Base-by-base conservation (phyloP, 164 flowering plant genomes). In the Umbellularia californica region DNA sequence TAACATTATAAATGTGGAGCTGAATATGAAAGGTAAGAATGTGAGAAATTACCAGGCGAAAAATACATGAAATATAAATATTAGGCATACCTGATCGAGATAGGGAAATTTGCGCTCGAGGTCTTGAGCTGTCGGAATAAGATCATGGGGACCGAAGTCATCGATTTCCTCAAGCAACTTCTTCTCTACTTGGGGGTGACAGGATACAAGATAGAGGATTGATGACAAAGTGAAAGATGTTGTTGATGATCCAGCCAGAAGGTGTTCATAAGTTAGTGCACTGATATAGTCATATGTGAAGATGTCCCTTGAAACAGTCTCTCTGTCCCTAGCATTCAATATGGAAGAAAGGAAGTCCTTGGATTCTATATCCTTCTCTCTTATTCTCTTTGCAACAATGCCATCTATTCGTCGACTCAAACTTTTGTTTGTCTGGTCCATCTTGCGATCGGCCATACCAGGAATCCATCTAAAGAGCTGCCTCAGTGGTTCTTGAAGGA, bases 181-280 rank as follows among this genome's bases (percentile, higher is more conserved):
- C 81, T 80, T 82, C 86, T 95, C 98, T 3, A 93, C 98, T 50
- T 87, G 86, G 13, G 88, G 90, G 82, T 95, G 97, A 17, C 84
- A 89, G 35, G 97, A 82, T 17, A 95, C 92, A 15, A 95, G 78
- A 78, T 95, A 95, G 9, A 92, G 66, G 47, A 87, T 74, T 7
- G 93, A 84, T 30, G 99, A 88, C 77, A 95, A 71, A 0, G 99
- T 93, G 69, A 95, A 95, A 2, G 97, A 74, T 2, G 98, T 92
- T 5, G 98, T 95, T 4, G 96, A 88, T 1, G 99, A 93, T 1
- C 99, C 99, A 51, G 99, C 98, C 33, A 95, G 87, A 20, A 95
- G 82, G 70, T 95, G 98, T 75, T 95, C 98, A 75, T 95, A 95
- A 51, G 98, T 82, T 15, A 92, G 87, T 22, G 93, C 92, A 81